Base-by-base conservation (phyloP, 2,329 filamentous ascomycete genomes). In the Venturia pyrina region DNA sequence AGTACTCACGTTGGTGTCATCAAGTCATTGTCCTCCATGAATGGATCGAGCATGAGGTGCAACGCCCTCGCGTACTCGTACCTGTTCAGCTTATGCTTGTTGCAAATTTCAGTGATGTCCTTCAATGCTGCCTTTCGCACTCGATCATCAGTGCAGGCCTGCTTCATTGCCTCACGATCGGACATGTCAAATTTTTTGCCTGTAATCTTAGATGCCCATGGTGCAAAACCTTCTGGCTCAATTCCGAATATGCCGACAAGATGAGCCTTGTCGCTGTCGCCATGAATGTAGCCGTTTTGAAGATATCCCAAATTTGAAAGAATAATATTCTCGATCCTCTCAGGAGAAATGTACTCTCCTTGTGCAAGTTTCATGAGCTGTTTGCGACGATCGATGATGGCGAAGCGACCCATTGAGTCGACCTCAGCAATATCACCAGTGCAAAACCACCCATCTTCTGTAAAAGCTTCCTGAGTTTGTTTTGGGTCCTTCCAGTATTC, bases 321-420 rank as follows among this genome's bases (percentile, higher is more conserved):
- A 76, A 93, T 96, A 46, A 96, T 89, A 75, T 96, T 97, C 81
- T 99, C 95, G 73, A 99, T 91, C 66, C 93, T 90, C 80, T 99
- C 95, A 15, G 93, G 95, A 1, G 93, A 96, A 72, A 99, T 91
- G 79, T 99, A 99, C 80, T 99, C 95, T 75, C 95, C 95, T 78
- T 99, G 95, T 0, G 93, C 89, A 65, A 98, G 86, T 84, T 99
- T 99, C 74, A 99, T 86, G n/a, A 99, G 91, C 78, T 98, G 98
- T 89, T 99, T 99, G 79, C 91, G 89, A 72, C 95, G 92, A 78
- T 99, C 95, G 72, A 99, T 89, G 77, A 99, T 96, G 77, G 85
- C 87, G 81, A 98, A 89, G 68, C 92, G 90, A 68, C 95, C 95
- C 73, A 90, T 78, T 70, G 87, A 87, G 77, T 99, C 95, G 32